Percentiles rank a stretch among this genome's conserved stretches.
Conservation (phyloP, 306 rosid genomes). For the Malus fusca region DNA sequence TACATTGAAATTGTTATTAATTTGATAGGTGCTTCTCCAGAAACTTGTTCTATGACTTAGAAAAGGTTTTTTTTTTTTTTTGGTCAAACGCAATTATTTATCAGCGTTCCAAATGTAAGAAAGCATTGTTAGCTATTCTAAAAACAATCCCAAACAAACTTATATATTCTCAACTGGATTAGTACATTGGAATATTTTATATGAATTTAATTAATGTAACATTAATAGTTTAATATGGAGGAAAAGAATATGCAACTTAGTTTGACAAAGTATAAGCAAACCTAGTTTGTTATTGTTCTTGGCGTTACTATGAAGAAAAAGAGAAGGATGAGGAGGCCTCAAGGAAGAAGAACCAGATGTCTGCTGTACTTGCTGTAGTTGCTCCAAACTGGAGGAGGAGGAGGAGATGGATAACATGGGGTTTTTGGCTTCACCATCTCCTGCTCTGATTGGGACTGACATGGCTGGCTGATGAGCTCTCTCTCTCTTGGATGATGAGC, state of each 20-base stretch:
- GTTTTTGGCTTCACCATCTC: background rate
- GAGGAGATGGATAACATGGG: background rate
- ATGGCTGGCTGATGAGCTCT: background rate
- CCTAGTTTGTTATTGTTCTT: constrained; percentile 35
- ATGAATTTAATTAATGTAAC: too few relatives aligned
- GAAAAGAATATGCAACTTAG: background rate
- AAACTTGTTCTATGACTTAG: too few relatives aligned
- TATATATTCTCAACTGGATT: too few relatives aligned
- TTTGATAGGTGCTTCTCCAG: too few relatives aligned
- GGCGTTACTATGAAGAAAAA: constrained; percentile 5
- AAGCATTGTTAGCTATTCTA: too few relatives aligned
- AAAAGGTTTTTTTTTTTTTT: too few relatives aligned
- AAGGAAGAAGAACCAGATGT: constrained; percentile 13
- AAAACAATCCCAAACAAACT: too few relatives aligned
- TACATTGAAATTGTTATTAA: too few relatives aligned
- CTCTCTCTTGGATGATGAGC: background rate
- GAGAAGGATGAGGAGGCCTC: constrained; percentile 6
- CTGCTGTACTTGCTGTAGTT: background rate
- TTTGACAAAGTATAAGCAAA: background rate
- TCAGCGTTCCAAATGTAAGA: too few relatives aligned
- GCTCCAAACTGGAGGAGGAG: constrained; percentile 2
- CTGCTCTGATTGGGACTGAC: background rate
- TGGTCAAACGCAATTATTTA: too few relatives aligned
- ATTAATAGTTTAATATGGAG: too few relatives aligned
- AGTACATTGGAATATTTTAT: too few relatives aligned